These are phyloP conservation scores for Dioscorea cayenensis DNA, from an alignment of 116 monocot species.

Conservation along the genomic window DNA sequence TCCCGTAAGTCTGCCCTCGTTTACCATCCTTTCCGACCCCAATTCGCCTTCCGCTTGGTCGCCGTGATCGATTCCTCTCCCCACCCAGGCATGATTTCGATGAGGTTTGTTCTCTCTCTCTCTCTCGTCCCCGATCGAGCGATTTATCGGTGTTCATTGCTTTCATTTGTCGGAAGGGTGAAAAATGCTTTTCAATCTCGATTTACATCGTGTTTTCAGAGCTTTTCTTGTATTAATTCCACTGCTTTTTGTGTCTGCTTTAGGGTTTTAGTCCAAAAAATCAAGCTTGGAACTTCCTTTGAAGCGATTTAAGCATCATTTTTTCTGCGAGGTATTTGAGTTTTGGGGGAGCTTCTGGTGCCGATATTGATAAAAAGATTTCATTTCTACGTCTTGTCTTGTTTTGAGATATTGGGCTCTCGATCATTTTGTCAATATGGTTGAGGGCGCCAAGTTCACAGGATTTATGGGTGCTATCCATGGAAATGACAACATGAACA, in stretches of 20 bases:
- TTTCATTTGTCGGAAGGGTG: not conserved
- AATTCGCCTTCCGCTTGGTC: not conserved
- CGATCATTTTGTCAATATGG: slow-evolving; percentile 2
- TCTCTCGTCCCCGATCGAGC: not conserved
- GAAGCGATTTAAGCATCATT: not conserved
- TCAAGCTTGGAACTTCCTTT: not conserved
- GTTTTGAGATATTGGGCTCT: no score
- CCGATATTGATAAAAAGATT: not conserved
- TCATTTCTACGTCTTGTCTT: not conserved
- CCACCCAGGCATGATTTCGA: not conserved
- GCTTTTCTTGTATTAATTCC: not conserved
- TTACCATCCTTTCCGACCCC: not conserved
- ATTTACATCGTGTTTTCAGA: not conserved
- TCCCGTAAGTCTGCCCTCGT: not conserved
- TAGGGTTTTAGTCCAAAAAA: not conserved
- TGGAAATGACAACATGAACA: slow-evolving; percentile 22
- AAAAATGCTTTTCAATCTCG: no score
- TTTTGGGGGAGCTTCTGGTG: not conserved
- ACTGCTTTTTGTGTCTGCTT: not conserved
- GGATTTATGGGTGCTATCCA: slow-evolving; percentile 38
- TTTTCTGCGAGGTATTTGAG: not conserved
- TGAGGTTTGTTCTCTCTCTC: not conserved
- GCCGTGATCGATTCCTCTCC: not conserved
- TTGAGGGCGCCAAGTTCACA: slow-evolving; percentile 51
- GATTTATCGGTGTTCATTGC: not conserved